These are phyloP conservation scores for Anthoceros angustus DNA, from an alignment of 225 moss, liverwort and hornwort genomes.

Conservation along the genomic window DNA sequence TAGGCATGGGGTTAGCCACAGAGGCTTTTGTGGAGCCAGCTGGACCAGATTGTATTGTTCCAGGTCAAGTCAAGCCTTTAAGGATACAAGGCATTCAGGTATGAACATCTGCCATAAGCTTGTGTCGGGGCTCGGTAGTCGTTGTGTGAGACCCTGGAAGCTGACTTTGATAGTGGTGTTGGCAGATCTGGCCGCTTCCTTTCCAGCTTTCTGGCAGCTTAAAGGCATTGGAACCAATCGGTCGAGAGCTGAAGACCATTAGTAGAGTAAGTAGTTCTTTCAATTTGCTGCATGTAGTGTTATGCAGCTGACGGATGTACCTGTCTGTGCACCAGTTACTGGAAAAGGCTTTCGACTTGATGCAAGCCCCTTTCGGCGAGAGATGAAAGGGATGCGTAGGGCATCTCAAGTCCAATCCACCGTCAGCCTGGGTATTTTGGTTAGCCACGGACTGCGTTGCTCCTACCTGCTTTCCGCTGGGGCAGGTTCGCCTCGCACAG, in stretches of 20 bases:
- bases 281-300: not conserved
- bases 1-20: conserved; percentile 75
- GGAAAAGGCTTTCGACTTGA: conserved; percentile 48
- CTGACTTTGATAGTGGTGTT: not conserved
- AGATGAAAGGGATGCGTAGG: conserved; percentile 9
- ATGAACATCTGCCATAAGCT: conserved; percentile 8
- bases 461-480: too few species aligned
- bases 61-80: conserved; percentile 65
- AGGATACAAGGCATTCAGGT: conserved; percentile 76
- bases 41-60: conserved; percentile 94
- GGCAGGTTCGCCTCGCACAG: too few species aligned
- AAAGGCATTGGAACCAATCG: conserved; percentile 85
- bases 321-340: conserved; percentile 21
- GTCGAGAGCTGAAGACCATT: conserved; percentile 82
- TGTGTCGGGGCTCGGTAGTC: not conserved
- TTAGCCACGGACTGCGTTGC: too few species aligned
- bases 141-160: not conserved
- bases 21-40: conserved; percentile 96
- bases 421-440: too few species aligned
- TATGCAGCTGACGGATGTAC: not conserved
- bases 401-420: not conserved
- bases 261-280: conserved; percentile 37
- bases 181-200: conserved; percentile 85
- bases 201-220: conserved; percentile 29
- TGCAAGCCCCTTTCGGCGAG: conserved; percentile 54